Conservation (phyloP, 257 asterid genomes). For the Ehretia macrophylla region DNA sequence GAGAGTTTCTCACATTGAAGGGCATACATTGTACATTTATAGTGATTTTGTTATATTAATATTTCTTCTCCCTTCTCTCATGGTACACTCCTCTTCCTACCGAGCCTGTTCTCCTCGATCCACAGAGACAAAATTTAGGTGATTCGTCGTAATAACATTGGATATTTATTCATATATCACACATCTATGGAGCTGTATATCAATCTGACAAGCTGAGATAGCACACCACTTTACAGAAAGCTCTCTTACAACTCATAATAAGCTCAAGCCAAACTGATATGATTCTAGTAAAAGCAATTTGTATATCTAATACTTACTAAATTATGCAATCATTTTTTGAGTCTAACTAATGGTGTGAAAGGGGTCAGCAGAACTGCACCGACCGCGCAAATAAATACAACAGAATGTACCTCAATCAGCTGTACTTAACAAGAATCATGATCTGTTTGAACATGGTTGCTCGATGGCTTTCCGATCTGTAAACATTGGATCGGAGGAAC, state of each 20-base stretch:
- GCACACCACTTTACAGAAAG: neutral
- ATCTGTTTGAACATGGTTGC: conserved; percentile 53
- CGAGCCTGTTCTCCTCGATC: too few species aligned
- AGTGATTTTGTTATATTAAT: too few species aligned
- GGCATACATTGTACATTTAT: too few species aligned
- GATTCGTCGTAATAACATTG: too few species aligned
- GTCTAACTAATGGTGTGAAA: conserved; percentile 34
- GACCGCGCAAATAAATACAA: conserved; percentile 65
- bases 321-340: conserved; percentile 27
- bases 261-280: conserved; percentile 17
- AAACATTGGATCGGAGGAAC: conserved; percentile 74
- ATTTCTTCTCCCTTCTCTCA: too few species aligned
- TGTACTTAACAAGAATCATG: conserved; percentile 55
- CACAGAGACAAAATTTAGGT: too few species aligned
- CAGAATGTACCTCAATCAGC: conserved; percentile 12
- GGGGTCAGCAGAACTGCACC: conserved; percentile 67
- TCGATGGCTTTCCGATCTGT: conserved; percentile 64
- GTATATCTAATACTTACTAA: conserved; percentile 28
- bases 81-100: too few species aligned
- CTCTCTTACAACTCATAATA: neutral
- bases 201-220: too few species aligned
- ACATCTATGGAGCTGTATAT: neutral
- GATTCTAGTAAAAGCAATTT: conserved; percentile 16
- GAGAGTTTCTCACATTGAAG: too few species aligned
- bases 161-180: neutral